phyloP scores from a whole-genome alignment of 768 basidiomycete species.

The Termitomyces sp. region DNA sequence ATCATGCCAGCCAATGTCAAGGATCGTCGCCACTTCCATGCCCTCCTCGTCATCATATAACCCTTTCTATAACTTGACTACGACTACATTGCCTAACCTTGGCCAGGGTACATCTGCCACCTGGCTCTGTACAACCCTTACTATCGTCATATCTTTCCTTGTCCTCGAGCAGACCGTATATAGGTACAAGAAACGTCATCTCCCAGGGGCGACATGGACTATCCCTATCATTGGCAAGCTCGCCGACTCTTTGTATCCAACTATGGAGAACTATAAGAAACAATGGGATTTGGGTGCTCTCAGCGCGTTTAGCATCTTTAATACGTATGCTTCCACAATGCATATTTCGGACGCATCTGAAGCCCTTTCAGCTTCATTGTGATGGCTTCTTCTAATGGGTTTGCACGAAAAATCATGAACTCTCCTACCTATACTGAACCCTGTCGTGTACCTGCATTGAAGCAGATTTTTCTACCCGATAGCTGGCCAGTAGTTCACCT shows the following conservation, averaged over 20 bases:
- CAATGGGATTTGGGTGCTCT: slow-evolving; percentile 95
- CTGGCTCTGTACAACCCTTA: slow-evolving; percentile 70
- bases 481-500: slow-evolving; percentile 64
- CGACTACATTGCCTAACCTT: slow-evolving; percentile 39
- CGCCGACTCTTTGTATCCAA: slow-evolving; percentile 85
- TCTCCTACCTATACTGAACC: slow-evolving; percentile 91
- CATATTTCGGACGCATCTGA: neutral
- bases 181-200: slow-evolving; percentile 80
- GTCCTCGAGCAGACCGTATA: slow-evolving; percentile 89
- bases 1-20: too few species aligned
- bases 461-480: slow-evolving; percentile 76
- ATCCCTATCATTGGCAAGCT: slow-evolving; percentile 97
- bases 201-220: slow-evolving; percentile 89
- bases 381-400: slow-evolving; percentile 93
- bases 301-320: slow-evolving; percentile 91
- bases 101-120: slow-evolving; percentile 29
- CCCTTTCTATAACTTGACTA: too few species aligned
- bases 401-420: slow-evolving; percentile 93
- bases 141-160: slow-evolving; percentile 71
- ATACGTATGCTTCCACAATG: slow-evolving; percentile 64
- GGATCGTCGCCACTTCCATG: too few species aligned
- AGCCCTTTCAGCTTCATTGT: slow-evolving; percentile 83
- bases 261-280: slow-evolving; percentile 86
- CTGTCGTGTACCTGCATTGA: slow-evolving; percentile 89
- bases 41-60: too few species aligned